Evolutionary conservation across 805 yeast genomes (phyloP), one percentile per base, ranked within the genome.

Genomic region (Kuraishia ogatae): DNA sequence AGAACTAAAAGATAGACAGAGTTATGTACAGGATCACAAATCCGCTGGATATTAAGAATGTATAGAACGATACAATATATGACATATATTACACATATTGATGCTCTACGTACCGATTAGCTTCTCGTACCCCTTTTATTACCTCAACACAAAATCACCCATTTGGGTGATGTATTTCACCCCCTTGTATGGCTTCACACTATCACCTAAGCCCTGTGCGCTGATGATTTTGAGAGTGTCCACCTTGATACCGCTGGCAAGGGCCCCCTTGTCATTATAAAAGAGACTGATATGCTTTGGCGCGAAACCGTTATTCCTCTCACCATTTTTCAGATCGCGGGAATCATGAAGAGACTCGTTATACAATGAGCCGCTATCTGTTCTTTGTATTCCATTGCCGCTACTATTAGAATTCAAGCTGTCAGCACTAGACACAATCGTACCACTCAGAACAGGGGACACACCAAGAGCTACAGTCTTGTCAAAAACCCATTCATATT

Each of bases 141-240:
- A 69, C 43, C 71, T 63, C n/a, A 83, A 72, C 2, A 82, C 70
- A 61, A 74, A 80, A 54, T 85, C 84, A 0, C 85, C 87, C 0
- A 87, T 77, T 54, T 71, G 70, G 5, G 96, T 83, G 11, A 80
- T 71, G 65, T 92, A 92, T 64, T 91, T 87, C 21, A 92, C 97
- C 1, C 98, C 98, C 66, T 91, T 92, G 73, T 82, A 92, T 0
- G 97, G 96, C 63, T 84, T 85, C 11, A 82, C 85, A 3, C 74
- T 73, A 2, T 81, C 82, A 5, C 80, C 79, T 55, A 82, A 61
- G 0, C 93, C 91, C 59, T 72, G 73, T n/a, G 77, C 73, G 58
- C 81, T 75, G 7, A 75, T 61, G 19, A 89, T 78, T 62, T 81
- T 79, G 58, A 91, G 70, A 28, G 85, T 75, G 13, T 81, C 85